Evolutionary conservation across 208 protist genomes (phyloP).

Genomic region (Leishmania martiniquensis): DNA sequence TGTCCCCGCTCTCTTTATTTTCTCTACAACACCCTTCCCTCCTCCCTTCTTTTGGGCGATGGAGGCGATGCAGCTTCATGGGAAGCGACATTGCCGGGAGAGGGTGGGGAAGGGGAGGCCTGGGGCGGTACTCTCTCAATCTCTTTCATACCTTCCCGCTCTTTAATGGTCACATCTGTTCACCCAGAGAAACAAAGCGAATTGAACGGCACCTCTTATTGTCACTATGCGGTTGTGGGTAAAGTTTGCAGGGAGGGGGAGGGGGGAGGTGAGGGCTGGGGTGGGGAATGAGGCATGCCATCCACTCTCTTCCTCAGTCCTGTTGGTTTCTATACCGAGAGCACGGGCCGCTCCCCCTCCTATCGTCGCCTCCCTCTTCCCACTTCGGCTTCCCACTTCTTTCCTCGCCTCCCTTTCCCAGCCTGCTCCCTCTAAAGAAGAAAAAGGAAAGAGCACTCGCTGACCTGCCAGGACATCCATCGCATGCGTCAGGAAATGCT

Average conservation of each 20-base stretch:
- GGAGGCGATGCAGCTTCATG: neutral
- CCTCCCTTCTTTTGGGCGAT: conserved; percentile 12
- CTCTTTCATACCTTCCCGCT: neutral
- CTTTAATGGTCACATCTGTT: neutral
- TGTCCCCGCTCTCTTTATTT: neutral
- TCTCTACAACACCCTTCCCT: neutral
- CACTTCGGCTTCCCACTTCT: neutral
- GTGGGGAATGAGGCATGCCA: neutral
- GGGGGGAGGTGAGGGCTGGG: neutral
- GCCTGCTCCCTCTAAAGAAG: neutral
- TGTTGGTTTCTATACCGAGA: neutral
- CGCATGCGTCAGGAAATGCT: neutral
- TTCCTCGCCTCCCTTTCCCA: neutral
- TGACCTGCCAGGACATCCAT: neutral
- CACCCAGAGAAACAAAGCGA: neutral
- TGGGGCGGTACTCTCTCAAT: conserved; percentile 1
- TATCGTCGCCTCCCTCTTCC: neutral
- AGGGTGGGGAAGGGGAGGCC: too few species aligned
- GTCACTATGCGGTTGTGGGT: neutral
- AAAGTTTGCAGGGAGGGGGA: neutral
- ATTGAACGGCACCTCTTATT: neutral
- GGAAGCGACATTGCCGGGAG: neutral
- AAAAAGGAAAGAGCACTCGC: neutral
- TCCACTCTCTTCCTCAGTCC: neutral
- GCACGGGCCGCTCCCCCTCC: neutral